A percentile compares a stretch with the other conserved stretches of the same genome.
phyloP scores from a whole-genome alignment of 306 rosid genomes.

The Urtica urens region DNA sequence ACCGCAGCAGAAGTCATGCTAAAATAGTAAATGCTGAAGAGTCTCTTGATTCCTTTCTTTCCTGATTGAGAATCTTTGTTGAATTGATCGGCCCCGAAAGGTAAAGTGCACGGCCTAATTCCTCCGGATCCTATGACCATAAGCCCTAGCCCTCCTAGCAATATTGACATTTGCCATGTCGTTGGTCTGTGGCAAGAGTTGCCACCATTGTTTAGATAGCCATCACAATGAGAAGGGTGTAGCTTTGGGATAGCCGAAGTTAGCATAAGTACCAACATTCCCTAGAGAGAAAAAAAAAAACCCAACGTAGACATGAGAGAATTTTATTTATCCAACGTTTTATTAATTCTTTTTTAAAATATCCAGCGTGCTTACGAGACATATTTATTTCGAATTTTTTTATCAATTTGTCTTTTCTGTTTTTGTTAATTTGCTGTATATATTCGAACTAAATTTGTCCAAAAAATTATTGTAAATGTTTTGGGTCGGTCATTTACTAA shows the following conservation, averaged over 20 bases:
- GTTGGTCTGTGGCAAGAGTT: constrained; percentile 50
- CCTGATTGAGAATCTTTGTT: constrained; percentile 71
- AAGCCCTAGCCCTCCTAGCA: constrained; percentile 41
- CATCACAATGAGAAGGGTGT: constrained; percentile 62
- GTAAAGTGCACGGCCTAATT: constrained; percentile 69
- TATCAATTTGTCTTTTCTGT: too few relatives aligned
- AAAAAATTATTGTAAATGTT: too few relatives aligned
- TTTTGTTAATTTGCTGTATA: too few relatives aligned
- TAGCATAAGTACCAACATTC: constrained; percentile 52
- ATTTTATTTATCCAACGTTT: too few relatives aligned
- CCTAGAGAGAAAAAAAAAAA: constrained; percentile 37
- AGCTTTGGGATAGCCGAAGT: constrained; percentile 56
- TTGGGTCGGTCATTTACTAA: too few relatives aligned
- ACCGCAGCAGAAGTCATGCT: constrained; percentile 64
- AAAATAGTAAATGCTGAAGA: constrained; percentile 87
- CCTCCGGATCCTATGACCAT: constrained; percentile 72
- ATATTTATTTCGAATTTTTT: too few relatives aligned
- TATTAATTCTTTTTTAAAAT: too few relatives aligned
- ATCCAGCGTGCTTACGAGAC: too few relatives aligned
- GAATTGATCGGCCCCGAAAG: constrained; percentile 91
- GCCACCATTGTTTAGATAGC: constrained; percentile 14
- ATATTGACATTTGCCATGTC: constrained; percentile 48
- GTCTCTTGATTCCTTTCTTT: constrained; percentile 62
- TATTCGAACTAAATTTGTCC: too few relatives aligned
- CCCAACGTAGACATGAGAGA: too few relatives aligned